Evolutionary conservation across 805 yeast genomes (phyloP).

Genomic region (Tetrapisispora fleetii): DNA sequence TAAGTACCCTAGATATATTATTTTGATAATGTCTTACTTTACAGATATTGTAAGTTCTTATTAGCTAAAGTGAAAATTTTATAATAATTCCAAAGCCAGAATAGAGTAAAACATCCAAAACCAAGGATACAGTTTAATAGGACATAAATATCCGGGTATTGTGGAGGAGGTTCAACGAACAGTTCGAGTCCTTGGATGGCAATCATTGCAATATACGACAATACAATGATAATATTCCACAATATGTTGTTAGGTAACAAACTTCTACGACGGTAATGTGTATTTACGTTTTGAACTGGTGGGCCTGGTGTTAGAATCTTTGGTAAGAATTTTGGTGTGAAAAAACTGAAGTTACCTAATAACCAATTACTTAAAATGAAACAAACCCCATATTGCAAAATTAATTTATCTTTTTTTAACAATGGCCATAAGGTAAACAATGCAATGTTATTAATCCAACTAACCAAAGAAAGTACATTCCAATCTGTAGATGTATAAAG

Average conservation of each 20-base stretch:
- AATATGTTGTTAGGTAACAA: slow-evolving; percentile 41
- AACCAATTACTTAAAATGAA: slow-evolving; percentile 68
- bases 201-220: slow-evolving; percentile 43
- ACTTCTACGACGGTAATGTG: slow-evolving; percentile 30
- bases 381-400: slow-evolving; percentile 59
- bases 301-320: slow-evolving; percentile 37
- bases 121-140: slow-evolving; percentile 64
- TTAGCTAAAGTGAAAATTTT: slow-evolving; percentile 34
- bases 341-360: slow-evolving; percentile 51
- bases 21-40: not conserved
- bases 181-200: slow-evolving; percentile 47
- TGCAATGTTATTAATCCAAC: slow-evolving; percentile 82
- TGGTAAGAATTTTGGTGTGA: slow-evolving; percentile 37
- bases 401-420: slow-evolving; percentile 62
- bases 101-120: slow-evolving; percentile 61
- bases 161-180: slow-evolving; percentile 40
- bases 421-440: slow-evolving; percentile 85
- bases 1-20: too few species aligned
- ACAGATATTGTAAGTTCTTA: slow-evolving; percentile 19
- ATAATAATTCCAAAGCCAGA: slow-evolving; percentile 76
- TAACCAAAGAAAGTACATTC: slow-evolving; percentile 57
- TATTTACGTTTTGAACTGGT: slow-evolving; percentile 28
- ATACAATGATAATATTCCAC: slow-evolving; percentile 42
- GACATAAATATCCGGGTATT: slow-evolving; percentile 80
- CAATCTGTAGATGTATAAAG: slow-evolving; percentile 44